Base-by-base conservation (phyloP, 192 early-diverging fungal genomes). In the Coemansia asiatica region DNA sequence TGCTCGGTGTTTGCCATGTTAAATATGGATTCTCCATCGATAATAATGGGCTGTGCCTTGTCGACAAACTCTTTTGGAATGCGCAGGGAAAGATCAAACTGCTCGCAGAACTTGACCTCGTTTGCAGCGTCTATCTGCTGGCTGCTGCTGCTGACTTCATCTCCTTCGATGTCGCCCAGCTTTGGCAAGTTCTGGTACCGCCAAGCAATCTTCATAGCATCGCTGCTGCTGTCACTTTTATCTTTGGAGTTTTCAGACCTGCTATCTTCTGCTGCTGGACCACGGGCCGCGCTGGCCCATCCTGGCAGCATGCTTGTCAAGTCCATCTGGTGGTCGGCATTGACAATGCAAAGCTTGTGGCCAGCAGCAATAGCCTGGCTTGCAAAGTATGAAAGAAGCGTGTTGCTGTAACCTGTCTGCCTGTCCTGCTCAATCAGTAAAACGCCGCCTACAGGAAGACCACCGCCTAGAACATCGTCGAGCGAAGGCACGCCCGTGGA, bases 121-220 rank as follows among this genome's bases (percentile, higher is more conserved):
- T 33, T 61, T 0, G 75, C 58, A 0, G 59, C 27, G 21, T 56
- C 56, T 0, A 49, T 18, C 15, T 8, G 26, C n/a, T 27, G 4
- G 5, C 10, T 31, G 21, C 57, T 23, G 23, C 57, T 59, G 12
- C 57, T 58, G 7, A 13, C 13, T 16, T 36, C 22, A 4, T 68
- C 58, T n/a, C 44, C 59, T 23, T 58, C 56, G 23, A 48, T 56
- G 29, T 57, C 25, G 58, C 63, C 61, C 23, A 67, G 58, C 28
- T 47, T 72, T 40, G 93, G 93, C 63, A 96, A 57, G 38, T 86
- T 83, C 69, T 94, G 85, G 82, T 98, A 98, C 54, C 96, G 77
- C 96, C 96, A 98, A 1, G 96, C 96, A 59, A 98, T 97, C 55
- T 83, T 87, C 87, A 98, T 86, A 1, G 81, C 72, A 57, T 92